These are phyloP conservation scores for Verticillium zaregamsianum DNA, from an alignment of 2,329 filamentous ascomycete species.

Conservation along the genomic window DNA sequence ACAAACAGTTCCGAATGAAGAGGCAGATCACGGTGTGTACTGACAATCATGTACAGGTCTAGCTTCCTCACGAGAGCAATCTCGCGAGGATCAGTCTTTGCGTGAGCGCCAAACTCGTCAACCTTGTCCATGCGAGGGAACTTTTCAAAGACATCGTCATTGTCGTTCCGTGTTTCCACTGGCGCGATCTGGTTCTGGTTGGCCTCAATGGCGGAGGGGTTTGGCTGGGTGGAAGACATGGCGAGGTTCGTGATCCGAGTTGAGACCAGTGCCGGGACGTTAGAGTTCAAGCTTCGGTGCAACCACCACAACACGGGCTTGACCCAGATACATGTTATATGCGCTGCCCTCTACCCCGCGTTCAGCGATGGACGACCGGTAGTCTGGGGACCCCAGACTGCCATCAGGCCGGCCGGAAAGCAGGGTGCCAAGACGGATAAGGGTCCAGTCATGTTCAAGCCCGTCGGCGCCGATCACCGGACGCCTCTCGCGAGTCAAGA, in stretches of 20 bases:
- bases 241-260: background rate
- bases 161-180: background rate
- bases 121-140: slow-evolving; percentile 13
- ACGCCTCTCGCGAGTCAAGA: background rate
- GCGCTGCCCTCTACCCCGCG: background rate
- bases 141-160: slow-evolving; percentile 1
- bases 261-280: background rate
- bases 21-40: background rate
- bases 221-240: background rate
- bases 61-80: slow-evolving; percentile 34
- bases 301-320: background rate
- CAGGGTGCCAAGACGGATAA: background rate
- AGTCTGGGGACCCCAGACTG: background rate
- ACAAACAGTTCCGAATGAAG: slow-evolving; percentile 3
- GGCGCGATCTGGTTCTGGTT: background rate
- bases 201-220: background rate
- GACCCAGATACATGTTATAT: background rate
- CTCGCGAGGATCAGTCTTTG: slow-evolving; percentile 33
- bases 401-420: background rate
- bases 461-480: background rate
- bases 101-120: slow-evolving; percentile 32
- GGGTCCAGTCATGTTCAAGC: background rate
- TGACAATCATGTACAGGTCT: slow-evolving; percentile 30
- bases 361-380: background rate
- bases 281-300: background rate